Percentiles rank a stretch among this genome's conserved stretches.
phyloP scores from a whole-genome alignment of 1,284 basidiomycete species.

The Cystobasidium slooffiae region DNA sequence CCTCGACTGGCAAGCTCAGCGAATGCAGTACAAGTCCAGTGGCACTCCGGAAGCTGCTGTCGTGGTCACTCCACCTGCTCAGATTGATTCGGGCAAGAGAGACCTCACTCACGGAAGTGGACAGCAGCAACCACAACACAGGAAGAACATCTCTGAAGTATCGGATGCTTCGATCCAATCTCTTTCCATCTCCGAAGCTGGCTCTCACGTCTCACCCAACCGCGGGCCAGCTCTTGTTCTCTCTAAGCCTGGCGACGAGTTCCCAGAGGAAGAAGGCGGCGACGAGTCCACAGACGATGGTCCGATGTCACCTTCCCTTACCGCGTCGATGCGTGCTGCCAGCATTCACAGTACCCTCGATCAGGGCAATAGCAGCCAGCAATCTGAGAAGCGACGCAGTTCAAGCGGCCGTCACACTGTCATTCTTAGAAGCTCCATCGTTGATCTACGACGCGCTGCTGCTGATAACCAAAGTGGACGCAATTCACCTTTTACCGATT shows the following conservation, averaged over 20 bases:
- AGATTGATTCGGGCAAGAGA: slow-evolving; percentile 14
- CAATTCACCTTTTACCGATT: slow-evolving; percentile 17
- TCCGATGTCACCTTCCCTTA: slow-evolving; percentile 27
- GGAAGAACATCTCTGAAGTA: slow-evolving; percentile 32
- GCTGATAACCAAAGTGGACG: background rate
- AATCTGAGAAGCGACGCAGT: slow-evolving; percentile 3
- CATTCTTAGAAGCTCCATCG: slow-evolving; percentile 36
- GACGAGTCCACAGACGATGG: slow-evolving; percentile 16
- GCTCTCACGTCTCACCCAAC: slow-evolving; percentile 34
- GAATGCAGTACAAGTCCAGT: slow-evolving; percentile 26
- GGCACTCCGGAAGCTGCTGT: slow-evolving; percentile 7
- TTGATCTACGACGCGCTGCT: slow-evolving; percentile 5
- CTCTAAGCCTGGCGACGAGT: slow-evolving; percentile 41
- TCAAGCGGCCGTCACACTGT: slow-evolving; percentile 39
- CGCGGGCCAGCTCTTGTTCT: slow-evolving; percentile 38
- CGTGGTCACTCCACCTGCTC: slow-evolving; percentile 28
- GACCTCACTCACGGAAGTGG: slow-evolving; percentile 6
- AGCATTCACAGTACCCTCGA: slow-evolving; percentile 7
- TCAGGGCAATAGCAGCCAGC: background rate
- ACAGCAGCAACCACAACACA: slow-evolving; percentile 18
- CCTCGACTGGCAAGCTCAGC: slow-evolving; percentile 31
- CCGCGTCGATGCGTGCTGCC: slow-evolving; percentile 33
- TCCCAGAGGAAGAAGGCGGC: slow-evolving; percentile 22
- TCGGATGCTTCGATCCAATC: slow-evolving; percentile 35
- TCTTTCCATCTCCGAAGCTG: slow-evolving; percentile 36